Evolutionary conservation across 2,329 filamentous ascomycete species (phyloP), one percentile per base, ranked within the genome.

Genomic region (Clonostachys sp.): DNA sequence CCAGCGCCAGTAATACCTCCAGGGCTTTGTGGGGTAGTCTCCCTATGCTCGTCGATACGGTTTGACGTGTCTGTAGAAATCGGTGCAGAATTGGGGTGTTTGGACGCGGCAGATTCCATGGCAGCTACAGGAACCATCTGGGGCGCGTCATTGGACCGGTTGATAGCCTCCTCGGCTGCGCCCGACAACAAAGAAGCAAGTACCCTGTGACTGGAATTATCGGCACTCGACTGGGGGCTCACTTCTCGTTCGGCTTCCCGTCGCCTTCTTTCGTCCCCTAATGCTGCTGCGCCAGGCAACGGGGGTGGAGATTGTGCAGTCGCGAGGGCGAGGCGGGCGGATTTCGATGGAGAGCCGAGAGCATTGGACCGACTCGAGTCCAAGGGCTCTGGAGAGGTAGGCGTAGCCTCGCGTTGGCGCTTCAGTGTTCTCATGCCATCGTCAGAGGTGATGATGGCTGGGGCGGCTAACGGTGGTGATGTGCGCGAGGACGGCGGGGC

Each of bases 131-230:
- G 68, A 45, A 66, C 69, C 34, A 61, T 48, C 52, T 61, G 68
- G n/a, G 75, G 72, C 52, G 70, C 72, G 61, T 82, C 78, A 48
- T 73, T 67, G n/a, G 77, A 67, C 50, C 76, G 77, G 60, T 77
- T 81, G 68, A 83, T 77, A 43, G 69, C 69, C 51, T 75, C 14
- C 14, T 39, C 65, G 20, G 72, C 70, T 48, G 67, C 73, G 41
- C 73, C 74, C 35, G 78, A 75, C 67, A 82, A 72, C 43, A 83
- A 66, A 17, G 77, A 76, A 18, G 72, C 68, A 33, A 83, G 64
- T 34, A 72, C 76, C 50, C 67, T 73, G 46, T 79, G 77, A n/a
- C 70, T 69, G 17, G 77, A 74, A 46, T 80, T 79, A 39, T 80
- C 75, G 58, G 70, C 80, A 44, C 67, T 71, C 35, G 68, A 70